Percentiles rank a stretch among this genome's conserved stretches.
Evolutionary conservation across 495 filamentous ascomycete species (phyloP).

Genomic region (Wilcoxina mikolae): DNA sequence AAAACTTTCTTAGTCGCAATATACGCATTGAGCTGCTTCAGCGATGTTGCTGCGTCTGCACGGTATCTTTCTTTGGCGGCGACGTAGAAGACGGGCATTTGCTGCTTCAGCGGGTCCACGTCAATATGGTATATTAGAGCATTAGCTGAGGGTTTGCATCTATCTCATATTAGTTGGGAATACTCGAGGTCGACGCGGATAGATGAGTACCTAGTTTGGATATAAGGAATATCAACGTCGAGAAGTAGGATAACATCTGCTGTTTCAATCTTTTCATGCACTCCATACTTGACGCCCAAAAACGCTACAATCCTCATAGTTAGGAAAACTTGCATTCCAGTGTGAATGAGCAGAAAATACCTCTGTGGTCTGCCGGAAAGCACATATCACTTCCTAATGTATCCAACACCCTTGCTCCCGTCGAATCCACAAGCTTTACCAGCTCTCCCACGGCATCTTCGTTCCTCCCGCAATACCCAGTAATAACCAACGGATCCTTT

Average conservation of each 20-base stretch:
- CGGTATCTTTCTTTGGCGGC: constrained; percentile 58
- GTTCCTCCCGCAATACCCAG: constrained; percentile 69
- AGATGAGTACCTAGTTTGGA: constrained; percentile 43
- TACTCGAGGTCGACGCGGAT: not conserved
- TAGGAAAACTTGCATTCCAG: not conserved
- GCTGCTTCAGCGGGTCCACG: constrained; percentile 71
- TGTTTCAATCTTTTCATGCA: constrained; percentile 55
- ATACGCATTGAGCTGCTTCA: constrained; percentile 51
- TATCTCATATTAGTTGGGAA: not conserved
- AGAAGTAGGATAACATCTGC: constrained; percentile 77
- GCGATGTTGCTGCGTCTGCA: constrained; percentile 53
- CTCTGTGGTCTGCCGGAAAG: constrained; percentile 66
- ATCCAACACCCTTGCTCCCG: constrained; percentile 71
- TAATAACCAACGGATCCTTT: constrained; percentile 62
- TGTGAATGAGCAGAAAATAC: not conserved
- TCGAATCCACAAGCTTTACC: constrained; percentile 60
- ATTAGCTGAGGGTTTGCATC: constrained; percentile 17
- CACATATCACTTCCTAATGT: constrained; percentile 91
- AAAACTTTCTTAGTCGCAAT: constrained; percentile 28
- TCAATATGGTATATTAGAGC: constrained; percentile 71
- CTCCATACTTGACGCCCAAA: constrained; percentile 63
- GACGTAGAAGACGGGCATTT: constrained; percentile 76
- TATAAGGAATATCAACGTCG: constrained; percentile 72
- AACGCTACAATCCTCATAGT: constrained; percentile 23
- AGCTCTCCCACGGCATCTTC: constrained; percentile 53